Evolutionary conservation across 495 filamentous ascomycete genomes (phyloP).

Genomic region (Rhypophila decipiens): DNA sequence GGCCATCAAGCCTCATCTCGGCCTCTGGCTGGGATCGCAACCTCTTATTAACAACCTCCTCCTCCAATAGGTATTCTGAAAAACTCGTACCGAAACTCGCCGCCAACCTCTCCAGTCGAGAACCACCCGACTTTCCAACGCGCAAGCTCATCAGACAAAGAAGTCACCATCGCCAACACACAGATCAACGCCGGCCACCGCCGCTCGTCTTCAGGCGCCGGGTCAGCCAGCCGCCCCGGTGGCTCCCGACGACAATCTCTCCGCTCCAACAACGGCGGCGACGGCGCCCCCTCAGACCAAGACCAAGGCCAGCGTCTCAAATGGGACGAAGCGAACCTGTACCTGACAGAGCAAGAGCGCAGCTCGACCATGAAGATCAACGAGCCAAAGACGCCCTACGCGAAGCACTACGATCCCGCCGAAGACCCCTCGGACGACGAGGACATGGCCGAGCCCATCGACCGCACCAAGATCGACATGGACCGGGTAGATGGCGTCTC

Average conservation of each 20-base stretch:
- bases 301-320: slow-evolving; percentile 71
- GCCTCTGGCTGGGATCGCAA: neutral
- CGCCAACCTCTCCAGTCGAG: slow-evolving; percentile 39
- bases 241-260: slow-evolving; percentile 66
- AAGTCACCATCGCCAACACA: slow-evolving; percentile 88
- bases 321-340: slow-evolving; percentile 97
- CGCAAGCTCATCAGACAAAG: too few species aligned
- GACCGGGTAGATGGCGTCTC: slow-evolving; percentile 30
- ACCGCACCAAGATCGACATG: slow-evolving; percentile 27
- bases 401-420: slow-evolving; percentile 78
- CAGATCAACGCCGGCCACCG: slow-evolving; percentile 89
- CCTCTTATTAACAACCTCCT: neutral
- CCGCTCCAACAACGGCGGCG: slow-evolving; percentile 34
- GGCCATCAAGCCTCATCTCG: neutral
- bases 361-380: slow-evolving; percentile 96
- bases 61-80: slow-evolving; percentile 76
- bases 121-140: slow-evolving; percentile 30
- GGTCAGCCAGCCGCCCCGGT: slow-evolving; percentile 42
- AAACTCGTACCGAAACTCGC: slow-evolving; percentile 66
- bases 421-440: slow-evolving; percentile 79
- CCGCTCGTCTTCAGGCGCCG: slow-evolving; percentile 66
- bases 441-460: slow-evolving; percentile 44
- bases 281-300: slow-evolving; percentile 32
- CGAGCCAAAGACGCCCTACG: slow-evolving; percentile 96
- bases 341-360: slow-evolving; percentile 91